Percentiles rank a stretch among this genome's conserved stretches.
These are phyloP conservation scores for Penicillium verhagenii DNA, from an alignment of 495 filamentous ascomycete species.

Conservation along the genomic window DNA sequence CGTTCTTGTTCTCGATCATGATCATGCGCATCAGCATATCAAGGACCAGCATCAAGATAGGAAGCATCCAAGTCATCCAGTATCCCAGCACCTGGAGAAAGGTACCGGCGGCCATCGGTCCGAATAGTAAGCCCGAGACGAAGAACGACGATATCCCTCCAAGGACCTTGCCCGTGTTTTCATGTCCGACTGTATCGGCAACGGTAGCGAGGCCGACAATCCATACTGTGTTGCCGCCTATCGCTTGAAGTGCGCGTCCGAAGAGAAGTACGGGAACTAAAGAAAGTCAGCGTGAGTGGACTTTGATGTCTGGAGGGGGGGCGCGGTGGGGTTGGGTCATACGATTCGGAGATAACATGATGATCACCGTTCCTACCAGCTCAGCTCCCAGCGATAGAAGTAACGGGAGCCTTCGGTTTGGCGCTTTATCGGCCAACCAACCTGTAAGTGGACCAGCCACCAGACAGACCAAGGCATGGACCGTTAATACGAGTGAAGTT, in stretches of 20 bases:
- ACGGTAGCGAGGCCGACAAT: conserved; percentile 20
- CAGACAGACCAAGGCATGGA: conserved; percentile 9
- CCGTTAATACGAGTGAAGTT: conserved; percentile 20
- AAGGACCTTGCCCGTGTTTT: conserved; percentile 14
- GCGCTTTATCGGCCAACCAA: conserved; percentile 9
- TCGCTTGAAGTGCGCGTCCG: conserved; percentile 14
- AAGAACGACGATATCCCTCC: conserved; percentile 5
- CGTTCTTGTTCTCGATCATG: conserved; percentile 19
- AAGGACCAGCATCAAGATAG: conserved; percentile 10
- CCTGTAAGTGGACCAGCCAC: conserved; percentile 10
- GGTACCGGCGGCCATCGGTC: conserved; percentile 13
- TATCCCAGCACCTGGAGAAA: conserved; percentile 16
- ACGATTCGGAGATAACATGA: neutral
- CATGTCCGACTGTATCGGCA: conserved; percentile 12
- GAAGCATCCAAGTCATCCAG: conserved; percentile 15
- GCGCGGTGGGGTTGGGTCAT: neutral
- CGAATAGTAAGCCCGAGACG: conserved; percentile 3
- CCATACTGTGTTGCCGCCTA: conserved; percentile 19
- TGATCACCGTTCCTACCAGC: neutral
- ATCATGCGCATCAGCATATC: conserved; percentile 19
- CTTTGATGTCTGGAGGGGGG: too few relatives aligned
- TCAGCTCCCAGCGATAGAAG: neutral
- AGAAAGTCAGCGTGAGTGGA: neutral
- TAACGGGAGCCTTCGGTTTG: neutral
- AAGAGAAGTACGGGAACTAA: conserved; percentile 10